Base-by-base conservation (phyloP, 2,329 filamentous ascomycete genomes). In the Talaromyces sp. region DNA sequence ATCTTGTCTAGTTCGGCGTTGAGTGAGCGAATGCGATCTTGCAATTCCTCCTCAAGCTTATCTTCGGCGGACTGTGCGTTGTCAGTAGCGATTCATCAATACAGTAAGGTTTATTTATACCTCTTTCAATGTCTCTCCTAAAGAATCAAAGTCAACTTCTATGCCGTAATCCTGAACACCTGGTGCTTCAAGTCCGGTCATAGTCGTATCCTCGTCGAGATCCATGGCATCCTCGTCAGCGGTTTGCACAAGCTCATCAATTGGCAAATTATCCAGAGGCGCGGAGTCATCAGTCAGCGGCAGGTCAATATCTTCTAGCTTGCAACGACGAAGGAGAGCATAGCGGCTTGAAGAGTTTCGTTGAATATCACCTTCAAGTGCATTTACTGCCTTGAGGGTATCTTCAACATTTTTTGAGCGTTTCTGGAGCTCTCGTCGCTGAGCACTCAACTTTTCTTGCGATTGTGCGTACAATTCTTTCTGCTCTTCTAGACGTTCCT, bases 161-260 rank as follows among this genome's bases (percentile, higher is more conserved):
- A 99, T 97, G 63, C 95, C 95, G 74, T 97, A 93, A 75, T 98
- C 92, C 69, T 96, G 89, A 68, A 94, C 85, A 43, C 88, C 86
- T 61, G 89, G 86, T 58, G 85, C 84, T 74, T 88, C 84, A 13
- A 76, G 70, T 36, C 75, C 76, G 31, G 80, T 79, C 8, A 73
- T 74, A 53, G 82, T 80, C 47, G 80, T 78, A 43, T 89, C 88
- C 64, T 91, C 91, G 68, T 98, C 95, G 22, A 98, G 82, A 69
- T 98, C 94, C 93, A 98, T 97, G 2, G 90, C 90, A 74, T 97
- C 93, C 1, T 89, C 86, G 73, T 97, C 92, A 64, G 87, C 77
- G 59, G 77, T 86, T 66, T 89, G 88, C 51, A 92, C 82, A 49
- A 96, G 80, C 68, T 97, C 93, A 74, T 96, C 92, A 72, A 96